phyloP scores from a whole-genome alignment of 2,329 filamentous ascomycete genomes.

The Colletotrichum melonis region DNA sequence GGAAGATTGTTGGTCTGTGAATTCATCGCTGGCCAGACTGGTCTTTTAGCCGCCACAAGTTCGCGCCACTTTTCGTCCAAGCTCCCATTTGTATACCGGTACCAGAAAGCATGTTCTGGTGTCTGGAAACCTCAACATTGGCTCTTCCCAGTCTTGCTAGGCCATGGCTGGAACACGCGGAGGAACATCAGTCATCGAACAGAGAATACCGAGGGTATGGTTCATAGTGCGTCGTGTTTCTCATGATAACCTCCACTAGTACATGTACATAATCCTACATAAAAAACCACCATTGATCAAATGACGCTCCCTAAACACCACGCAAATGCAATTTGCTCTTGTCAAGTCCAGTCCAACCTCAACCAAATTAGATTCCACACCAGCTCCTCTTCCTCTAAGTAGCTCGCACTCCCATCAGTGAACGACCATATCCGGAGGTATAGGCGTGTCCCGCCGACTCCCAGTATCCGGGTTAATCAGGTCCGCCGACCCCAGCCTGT shows the following conservation, averaged over 20 bases:
- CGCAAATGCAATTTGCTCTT: background rate
- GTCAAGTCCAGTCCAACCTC: background rate
- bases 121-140: background rate
- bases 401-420: background rate
- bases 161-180: background rate
- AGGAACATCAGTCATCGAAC: slow-evolving; percentile 2
- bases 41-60: background rate
- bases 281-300: slow-evolving; percentile 3
- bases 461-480: slow-evolving; percentile 43
- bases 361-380: background rate
- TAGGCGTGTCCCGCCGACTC: slow-evolving; percentile 48
- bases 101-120: background rate
- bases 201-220: background rate
- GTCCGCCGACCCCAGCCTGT: slow-evolving; percentile 43
- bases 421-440: slow-evolving; percentile 45
- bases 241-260: slow-evolving; percentile 20
- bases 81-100: background rate
- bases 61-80: background rate
- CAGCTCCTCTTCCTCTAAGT: background rate
- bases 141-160: background rate
- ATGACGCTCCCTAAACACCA: slow-evolving; percentile 8
- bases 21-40: background rate
- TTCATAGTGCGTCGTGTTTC: slow-evolving; percentile 27
- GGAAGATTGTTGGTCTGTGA: background rate
- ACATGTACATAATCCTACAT: slow-evolving; percentile 30